A percentile compares a stretch with the other conserved stretches of the same genome.
phyloP scores from a whole-genome alignment of 169 alveolate genomes.

The Eimeria tenella region DNA sequence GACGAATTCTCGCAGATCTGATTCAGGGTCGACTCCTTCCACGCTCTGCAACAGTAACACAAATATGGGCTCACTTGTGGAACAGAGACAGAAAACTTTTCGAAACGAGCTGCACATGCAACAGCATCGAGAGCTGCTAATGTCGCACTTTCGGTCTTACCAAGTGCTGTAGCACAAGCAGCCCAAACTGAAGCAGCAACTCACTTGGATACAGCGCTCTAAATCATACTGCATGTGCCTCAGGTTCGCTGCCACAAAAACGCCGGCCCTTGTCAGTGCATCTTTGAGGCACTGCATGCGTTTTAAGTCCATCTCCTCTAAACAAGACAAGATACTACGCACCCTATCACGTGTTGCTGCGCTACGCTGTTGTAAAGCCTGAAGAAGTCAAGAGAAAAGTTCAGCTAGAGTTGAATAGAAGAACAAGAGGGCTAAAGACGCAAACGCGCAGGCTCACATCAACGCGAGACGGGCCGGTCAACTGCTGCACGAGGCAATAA shows the following conservation, averaged over 20 bases:
- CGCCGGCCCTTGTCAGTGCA: slow-evolving; percentile 70
- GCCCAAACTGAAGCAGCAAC: background rate
- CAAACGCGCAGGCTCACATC: background rate
- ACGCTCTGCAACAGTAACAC: slow-evolving; percentile 33
- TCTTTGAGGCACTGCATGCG: slow-evolving; percentile 78
- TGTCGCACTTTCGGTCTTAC: background rate
- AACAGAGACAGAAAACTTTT: background rate
- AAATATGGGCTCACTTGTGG: background rate
- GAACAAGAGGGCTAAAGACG: background rate
- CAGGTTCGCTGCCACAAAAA: slow-evolving; percentile 75
- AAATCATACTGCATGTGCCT: slow-evolving; percentile 78
- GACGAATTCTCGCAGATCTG: slow-evolving; percentile 71
- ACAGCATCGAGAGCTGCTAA: background rate
- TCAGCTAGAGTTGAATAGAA: background rate
- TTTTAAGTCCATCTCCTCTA: slow-evolving; percentile 79
- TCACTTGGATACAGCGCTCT: slow-evolving; percentile 65
- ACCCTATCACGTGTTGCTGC: slow-evolving; percentile 31
- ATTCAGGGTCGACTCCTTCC: slow-evolving; percentile 59
- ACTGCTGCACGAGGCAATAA: too few relatives aligned
- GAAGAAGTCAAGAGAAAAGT: background rate
- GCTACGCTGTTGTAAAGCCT: slow-evolving; percentile 53
- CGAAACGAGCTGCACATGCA: background rate
- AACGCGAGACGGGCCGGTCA: too few relatives aligned
- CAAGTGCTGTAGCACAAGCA: background rate
- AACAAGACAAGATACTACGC: slow-evolving; percentile 49